Percentiles rank a stretch among this genome's conserved stretches.
These are phyloP conservation scores for Boletellus deceptivus DNA, from an alignment of 1,284 basidiomycete genomes.

Conservation along the genomic window DNA sequence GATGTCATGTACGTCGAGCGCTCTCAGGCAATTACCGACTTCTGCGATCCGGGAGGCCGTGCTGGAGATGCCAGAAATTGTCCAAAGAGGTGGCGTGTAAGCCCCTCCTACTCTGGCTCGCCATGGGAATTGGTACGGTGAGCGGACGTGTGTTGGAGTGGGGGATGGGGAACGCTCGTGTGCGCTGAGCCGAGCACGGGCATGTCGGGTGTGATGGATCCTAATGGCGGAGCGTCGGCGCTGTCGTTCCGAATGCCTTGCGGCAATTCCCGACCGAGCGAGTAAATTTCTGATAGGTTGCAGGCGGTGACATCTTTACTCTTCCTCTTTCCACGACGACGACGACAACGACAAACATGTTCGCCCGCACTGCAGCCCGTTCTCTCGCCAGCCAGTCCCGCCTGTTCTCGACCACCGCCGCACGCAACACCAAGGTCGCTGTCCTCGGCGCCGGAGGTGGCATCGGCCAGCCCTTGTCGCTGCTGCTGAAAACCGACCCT, in stretches of 20 bases:
- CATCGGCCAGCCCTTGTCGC: constrained; percentile 88
- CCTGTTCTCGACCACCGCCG: constrained; percentile 76
- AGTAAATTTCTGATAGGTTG: constrained; percentile 8
- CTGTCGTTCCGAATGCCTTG: constrained; percentile 2
- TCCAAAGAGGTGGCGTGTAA: constrained; percentile 18
- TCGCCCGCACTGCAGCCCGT: constrained; percentile 55
- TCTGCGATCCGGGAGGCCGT: constrained; percentile 60
- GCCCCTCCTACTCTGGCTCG: neutral
- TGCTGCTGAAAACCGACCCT: constrained; percentile 86
- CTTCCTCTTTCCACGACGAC: constrained; percentile 7
- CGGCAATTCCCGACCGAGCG: constrained; percentile 14
- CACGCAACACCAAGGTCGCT: constrained; percentile 78
- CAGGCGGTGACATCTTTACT: neutral
- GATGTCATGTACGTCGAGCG: constrained; percentile 60
- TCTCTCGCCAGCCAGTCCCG: constrained; percentile 46
- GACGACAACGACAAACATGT: constrained; percentile 42
- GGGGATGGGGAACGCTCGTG: neutral
- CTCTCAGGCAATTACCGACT: constrained; percentile 54
- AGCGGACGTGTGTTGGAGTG: constrained; percentile 12
- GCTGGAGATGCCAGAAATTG: constrained; percentile 42
- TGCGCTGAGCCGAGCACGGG: too few relatives aligned
- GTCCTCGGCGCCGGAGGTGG: constrained; percentile 92
- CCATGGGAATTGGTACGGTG: constrained; percentile 1
- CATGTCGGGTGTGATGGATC: too few relatives aligned
- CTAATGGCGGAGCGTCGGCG: too few relatives aligned